Evolutionary conservation across 1,284 basidiomycete genomes (phyloP).

Genomic region (Microbotryum intermedium): DNA sequence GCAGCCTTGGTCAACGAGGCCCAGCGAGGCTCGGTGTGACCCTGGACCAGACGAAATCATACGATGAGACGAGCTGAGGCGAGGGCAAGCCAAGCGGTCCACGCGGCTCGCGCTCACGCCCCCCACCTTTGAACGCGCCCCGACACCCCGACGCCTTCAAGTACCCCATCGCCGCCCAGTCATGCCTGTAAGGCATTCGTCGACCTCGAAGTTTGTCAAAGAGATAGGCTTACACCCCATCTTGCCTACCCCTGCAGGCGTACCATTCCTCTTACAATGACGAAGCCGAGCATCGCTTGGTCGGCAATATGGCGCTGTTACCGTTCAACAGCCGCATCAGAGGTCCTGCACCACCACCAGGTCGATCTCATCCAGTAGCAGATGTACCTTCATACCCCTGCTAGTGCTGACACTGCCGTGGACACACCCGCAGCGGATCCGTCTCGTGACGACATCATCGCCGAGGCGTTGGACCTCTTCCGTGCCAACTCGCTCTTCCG

Average conservation of each 20-base stretch:
- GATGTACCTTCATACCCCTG: background rate
- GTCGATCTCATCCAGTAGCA: conserved; percentile 48
- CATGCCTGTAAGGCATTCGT: no score
- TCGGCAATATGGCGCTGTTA: conserved; percentile 84
- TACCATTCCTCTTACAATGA: conserved; percentile 96
- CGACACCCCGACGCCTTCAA: no score
- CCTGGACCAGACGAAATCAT: no score
- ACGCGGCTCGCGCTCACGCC: no score
- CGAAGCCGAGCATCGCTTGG: conserved; percentile 64
- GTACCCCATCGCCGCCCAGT: no score
- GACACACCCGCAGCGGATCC: conserved; percentile 52
- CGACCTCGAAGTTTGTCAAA: no score
- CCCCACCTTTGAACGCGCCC: no score
- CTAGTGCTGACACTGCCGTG: background rate
- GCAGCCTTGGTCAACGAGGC: no score
- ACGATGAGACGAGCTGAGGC: no score
- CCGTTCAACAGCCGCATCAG: conserved; percentile 86
- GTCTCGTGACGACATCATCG: conserved; percentile 76
- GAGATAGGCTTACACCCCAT: background rate
- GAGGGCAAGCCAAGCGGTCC: no score
- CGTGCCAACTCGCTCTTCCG: conserved; percentile 98
- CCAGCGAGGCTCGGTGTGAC: no score
- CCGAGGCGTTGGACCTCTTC: conserved; percentile 94
- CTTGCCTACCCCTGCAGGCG: conserved; percentile 49
- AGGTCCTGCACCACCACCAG: conserved; percentile 68